These are phyloP conservation scores for Aspergillus clavatus DNA, from an alignment of 2,329 filamentous ascomycete genomes.

Conservation along the genomic window DNA sequence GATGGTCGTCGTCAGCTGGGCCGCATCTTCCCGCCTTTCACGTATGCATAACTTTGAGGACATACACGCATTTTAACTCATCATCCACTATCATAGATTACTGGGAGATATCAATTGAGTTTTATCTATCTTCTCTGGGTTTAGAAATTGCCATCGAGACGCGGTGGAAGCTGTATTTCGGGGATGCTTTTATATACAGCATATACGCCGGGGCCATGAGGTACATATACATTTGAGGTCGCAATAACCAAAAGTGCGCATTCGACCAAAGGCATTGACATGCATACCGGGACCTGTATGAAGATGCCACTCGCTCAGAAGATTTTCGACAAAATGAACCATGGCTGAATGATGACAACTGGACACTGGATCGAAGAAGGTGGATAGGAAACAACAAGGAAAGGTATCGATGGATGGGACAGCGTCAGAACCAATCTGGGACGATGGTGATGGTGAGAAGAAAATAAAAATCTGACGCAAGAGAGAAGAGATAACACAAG, in stretches of 20 bases:
- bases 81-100: not conserved
- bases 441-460: not conserved
- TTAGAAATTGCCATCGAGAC: slow-evolving; percentile 8
- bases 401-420: slow-evolving; percentile 12
- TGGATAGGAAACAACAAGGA: slow-evolving; percentile 10
- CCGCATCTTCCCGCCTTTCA: not conserved
- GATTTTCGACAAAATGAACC: slow-evolving; percentile 21
- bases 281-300: slow-evolving; percentile 18
- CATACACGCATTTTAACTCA: not conserved
- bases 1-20: no score
- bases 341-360: slow-evolving; percentile 17
- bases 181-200: slow-evolving; percentile 30
- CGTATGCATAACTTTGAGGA: not conserved
- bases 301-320: slow-evolving; percentile 17
- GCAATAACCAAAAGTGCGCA: slow-evolving; percentile 17
- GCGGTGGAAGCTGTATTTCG: slow-evolving; percentile 18
- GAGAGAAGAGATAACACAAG: slow-evolving; percentile 18
- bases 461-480: slow-evolving; percentile 6
- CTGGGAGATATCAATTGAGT: slow-evolving; percentile 3
- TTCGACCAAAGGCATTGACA: slow-evolving; percentile 18
- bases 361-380: slow-evolving; percentile 10
- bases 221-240: slow-evolving; percentile 29
- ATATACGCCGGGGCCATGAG: slow-evolving; percentile 19
- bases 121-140: not conserved
- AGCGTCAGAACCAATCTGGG: not conserved